Conservation (phyloP, 306 rosid genomes). For the Vicia villosa region DNA sequence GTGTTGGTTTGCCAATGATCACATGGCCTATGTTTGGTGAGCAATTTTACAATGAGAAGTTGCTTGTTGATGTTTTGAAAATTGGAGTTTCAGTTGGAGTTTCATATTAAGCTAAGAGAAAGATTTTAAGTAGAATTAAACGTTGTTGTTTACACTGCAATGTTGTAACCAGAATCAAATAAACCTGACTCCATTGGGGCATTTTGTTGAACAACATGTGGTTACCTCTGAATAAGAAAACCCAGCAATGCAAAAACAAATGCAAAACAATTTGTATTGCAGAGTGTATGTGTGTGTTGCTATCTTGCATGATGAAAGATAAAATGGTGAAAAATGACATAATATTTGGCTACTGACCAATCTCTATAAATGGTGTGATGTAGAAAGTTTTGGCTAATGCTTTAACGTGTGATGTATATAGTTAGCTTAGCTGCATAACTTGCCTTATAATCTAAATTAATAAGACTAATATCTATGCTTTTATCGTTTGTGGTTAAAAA, state of each 20-base stretch:
- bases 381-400: neutral
- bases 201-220: too few relatives aligned
- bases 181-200: too few relatives aligned
- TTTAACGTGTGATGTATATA: slow-evolving; percentile 8
- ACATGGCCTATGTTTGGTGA: neutral
- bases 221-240: too few relatives aligned
- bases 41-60: neutral
- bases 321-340: neutral
- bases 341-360: neutral
- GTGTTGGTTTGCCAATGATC: neutral
- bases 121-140: too few relatives aligned
- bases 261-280: too few relatives aligned
- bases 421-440: slow-evolving; percentile 12
- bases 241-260: too few relatives aligned
- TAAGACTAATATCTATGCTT: too few relatives aligned
- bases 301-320: neutral
- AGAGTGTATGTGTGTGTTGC: too few relatives aligned
- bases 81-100: neutral
- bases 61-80: neutral
- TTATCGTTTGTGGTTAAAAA: too few relatives aligned
- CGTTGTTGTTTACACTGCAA: too few relatives aligned
- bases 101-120: too few relatives aligned
- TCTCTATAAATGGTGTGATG: neutral
- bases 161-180: too few relatives aligned
- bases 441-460: slow-evolving; percentile 33